Base-by-base conservation (phyloP, 345 rosid species). In the Moringa oleifera region DNA sequence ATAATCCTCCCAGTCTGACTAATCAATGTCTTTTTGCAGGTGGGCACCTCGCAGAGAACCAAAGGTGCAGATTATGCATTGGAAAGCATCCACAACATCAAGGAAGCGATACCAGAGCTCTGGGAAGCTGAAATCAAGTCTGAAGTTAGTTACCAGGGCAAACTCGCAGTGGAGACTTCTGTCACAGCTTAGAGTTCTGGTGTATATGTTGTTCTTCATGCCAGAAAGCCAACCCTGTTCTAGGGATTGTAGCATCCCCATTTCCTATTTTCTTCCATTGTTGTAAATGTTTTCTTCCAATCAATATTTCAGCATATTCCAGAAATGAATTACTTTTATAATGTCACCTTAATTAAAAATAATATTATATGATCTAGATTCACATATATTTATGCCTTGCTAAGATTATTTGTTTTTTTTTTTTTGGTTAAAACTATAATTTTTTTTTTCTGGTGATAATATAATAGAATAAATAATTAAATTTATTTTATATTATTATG, bases 1-100 rank as follows among this genome's bases (percentile, higher is more conserved):
- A 33, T 33, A 11, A 5, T 41, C 47, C 47, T 41, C 1, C 12
- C 17, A 4, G 6, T 7, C 47, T 58, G 45, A 67, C 13, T 13
- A 47, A 51, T 56, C 33, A 50, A 1, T 1, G 80, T 58, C 25
- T 51, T 51, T 60, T 61, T 2, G 51, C 18, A 86, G 96, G 82
- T 90, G 36, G 97, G 97, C 50, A 79, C 74, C 54, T 85, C 90
- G 0, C 83, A 78, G 22, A 82, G 83, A 76, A 76, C 73, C 21
- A 78, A 85, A 71, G 85, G 68, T 6, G 91, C 93, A 46, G 97
- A 91, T 68, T 86, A 78, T 66, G 93, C 86, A 18, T 69, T 91
- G 22, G 77, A 73, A 49, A 68, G 61, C 55, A 55, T 73, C 28
- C 74, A 74, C 52, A 69, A 74, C 37, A 23, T 74, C 49, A 69